phyloP scores from a whole-genome alignment of 2,329 filamentous ascomycete genomes.

The Ceratocystiopsis minuta region DNA sequence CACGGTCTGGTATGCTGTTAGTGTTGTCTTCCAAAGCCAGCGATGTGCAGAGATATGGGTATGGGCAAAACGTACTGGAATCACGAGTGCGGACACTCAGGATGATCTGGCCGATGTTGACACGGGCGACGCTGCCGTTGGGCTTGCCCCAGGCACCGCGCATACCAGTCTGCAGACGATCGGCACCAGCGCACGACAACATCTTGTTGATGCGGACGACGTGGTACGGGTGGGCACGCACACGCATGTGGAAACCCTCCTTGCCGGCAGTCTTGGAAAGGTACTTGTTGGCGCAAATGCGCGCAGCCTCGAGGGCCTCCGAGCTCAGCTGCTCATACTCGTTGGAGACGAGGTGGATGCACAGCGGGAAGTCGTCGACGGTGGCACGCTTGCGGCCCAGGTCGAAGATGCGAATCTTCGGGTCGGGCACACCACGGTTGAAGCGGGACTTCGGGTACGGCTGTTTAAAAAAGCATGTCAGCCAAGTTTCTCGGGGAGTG shows the following conservation, averaged over 20 bases:
- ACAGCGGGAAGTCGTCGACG: constrained; percentile 98
- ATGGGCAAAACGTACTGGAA: constrained; percentile 44
- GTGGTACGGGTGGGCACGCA: constrained; percentile 96
- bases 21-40: not conserved
- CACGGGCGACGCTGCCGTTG: constrained; percentile 95
- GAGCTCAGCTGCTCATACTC: constrained; percentile 99
- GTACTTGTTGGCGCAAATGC: constrained; percentile 96
- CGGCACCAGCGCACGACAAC: constrained; percentile 99
- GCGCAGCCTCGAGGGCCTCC: constrained; percentile 97
- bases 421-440: constrained; percentile 94
- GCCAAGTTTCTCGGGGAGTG: too few relatives aligned
- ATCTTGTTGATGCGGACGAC: constrained; percentile 99
- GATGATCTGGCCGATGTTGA: constrained; percentile 99
- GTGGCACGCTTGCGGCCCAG: constrained; percentile 95
- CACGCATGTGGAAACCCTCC: constrained; percentile 57
- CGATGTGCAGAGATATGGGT: too few relatives aligned
- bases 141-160: constrained; percentile 99
- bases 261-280: constrained; percentile 54
- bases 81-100: constrained; percentile 95
- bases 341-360: constrained; percentile 99
- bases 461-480: constrained; percentile 33
- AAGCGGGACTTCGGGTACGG: constrained; percentile 99
- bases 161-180: constrained; percentile 99
- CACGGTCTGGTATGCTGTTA: constrained; percentile 43
- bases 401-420: constrained; percentile 93